phyloP scores from a whole-genome alignment of 169 alveolate genomes.

The Plasmodium blacklocki region DNA sequence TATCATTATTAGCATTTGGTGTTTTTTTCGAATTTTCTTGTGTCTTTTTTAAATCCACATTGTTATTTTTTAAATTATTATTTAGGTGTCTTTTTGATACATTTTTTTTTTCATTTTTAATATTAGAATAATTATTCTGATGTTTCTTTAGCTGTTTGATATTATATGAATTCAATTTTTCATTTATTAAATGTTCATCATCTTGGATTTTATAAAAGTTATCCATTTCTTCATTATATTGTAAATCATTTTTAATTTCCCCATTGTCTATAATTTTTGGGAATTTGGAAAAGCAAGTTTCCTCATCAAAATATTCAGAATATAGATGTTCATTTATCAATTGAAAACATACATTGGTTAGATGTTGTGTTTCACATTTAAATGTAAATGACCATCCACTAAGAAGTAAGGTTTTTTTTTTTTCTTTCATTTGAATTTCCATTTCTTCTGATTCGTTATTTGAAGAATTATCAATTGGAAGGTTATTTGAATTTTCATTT shows the following conservation, averaged over 20 bases:
- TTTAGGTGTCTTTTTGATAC: background rate
- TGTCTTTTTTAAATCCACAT: background rate
- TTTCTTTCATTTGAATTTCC: conserved; percentile 74
- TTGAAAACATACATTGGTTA: conserved; percentile 68
- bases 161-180: background rate
- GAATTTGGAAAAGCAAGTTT: conserved; percentile 35
- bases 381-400: conserved; percentile 75
- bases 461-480: background rate
- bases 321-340: conserved; percentile 45
- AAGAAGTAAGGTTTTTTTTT: conserved; percentile 47
- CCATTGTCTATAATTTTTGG: conserved; percentile 61
- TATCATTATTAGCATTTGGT: too few relatives aligned
- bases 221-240: conserved; percentile 18
- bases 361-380: conserved; percentile 23
- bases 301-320: conserved; percentile 59
- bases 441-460: conserved; percentile 23
- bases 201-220: conserved; percentile 20
- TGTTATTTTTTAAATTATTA: background rate
- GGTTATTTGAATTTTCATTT: background rate
- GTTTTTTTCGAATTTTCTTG: too few relatives aligned
- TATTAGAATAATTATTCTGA: background rate
- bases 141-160: background rate
- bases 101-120: background rate
- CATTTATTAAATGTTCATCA: background rate
- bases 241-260: conserved; percentile 47